Conservation (phyloP, 345 rosid genomes). For the Eucalyptus cloeziana region DNA sequence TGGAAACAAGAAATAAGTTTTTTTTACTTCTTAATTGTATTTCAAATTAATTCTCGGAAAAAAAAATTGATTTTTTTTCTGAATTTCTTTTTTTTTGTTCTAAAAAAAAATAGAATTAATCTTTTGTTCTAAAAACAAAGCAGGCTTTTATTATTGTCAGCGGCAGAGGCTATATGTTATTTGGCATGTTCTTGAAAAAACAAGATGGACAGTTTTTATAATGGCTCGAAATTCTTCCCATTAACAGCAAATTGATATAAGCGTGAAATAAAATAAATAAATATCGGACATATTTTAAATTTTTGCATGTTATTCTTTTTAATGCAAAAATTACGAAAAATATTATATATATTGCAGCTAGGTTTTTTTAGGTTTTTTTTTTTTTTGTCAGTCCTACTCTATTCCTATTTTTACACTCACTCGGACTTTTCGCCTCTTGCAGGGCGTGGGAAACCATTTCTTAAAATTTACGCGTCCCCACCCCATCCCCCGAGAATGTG, state of each 20-base stretch:
- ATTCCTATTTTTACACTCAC: too few relatives aligned
- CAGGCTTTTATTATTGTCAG: neutral
- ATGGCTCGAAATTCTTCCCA: too few relatives aligned
- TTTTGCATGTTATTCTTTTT: neutral
- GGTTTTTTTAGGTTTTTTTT: too few relatives aligned
- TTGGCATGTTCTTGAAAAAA: neutral
- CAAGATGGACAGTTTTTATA: neutral
- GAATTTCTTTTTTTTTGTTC: too few relatives aligned
- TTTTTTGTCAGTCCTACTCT: too few relatives aligned
- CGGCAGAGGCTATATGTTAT: neutral
- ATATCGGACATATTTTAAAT: fast-evolving
- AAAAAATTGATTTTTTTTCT: fast-evolving
- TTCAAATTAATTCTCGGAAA: fast-evolving
- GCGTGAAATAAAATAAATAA: neutral
- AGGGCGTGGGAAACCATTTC: too few relatives aligned
- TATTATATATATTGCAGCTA: neutral
- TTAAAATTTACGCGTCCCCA: too few relatives aligned
- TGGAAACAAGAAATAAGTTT: fast-evolving
- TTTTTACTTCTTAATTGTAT: too few relatives aligned
- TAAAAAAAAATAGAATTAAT: too few relatives aligned
- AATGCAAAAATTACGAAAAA: neutral
- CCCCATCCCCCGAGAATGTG: too few relatives aligned
- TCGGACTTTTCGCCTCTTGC: too few relatives aligned
- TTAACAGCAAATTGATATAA: neutral
- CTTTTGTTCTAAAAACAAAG: too few relatives aligned